A percentile compares a stretch with the other conserved stretches of the same genome.
Evolutionary conservation across 1,139 yeast genomes (phyloP).

Genomic region (Taphrina deformans): DNA sequence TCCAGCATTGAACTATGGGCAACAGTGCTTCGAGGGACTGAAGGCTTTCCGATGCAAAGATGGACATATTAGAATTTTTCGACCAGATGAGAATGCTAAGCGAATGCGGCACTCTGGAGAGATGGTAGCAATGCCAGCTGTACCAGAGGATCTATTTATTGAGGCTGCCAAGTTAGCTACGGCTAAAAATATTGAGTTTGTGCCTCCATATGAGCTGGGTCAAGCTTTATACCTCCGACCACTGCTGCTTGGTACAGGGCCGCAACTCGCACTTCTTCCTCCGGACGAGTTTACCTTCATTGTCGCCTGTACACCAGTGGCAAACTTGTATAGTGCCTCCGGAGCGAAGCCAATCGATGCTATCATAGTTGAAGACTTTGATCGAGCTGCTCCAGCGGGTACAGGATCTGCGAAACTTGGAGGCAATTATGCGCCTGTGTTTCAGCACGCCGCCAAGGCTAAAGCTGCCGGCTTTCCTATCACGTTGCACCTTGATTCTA

Average conservation of each 20-base stretch:
- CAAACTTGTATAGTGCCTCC: conserved; percentile 22
- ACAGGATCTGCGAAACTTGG: conserved; percentile 34
- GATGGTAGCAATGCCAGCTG: conserved; percentile 22
- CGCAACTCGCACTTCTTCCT: conserved; percentile 21
- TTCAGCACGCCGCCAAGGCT: conserved; percentile 31
- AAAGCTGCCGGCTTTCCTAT: conserved; percentile 29
- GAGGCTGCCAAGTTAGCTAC: conserved; percentile 29
- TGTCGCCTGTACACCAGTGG: conserved; percentile 32
- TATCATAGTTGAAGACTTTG: conserved; percentile 33
- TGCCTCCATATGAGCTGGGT: conserved; percentile 34
- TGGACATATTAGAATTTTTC: conserved; percentile 31
- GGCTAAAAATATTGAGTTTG: conserved; percentile 26
- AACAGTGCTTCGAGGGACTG: conserved; percentile 34
- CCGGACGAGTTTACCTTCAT: conserved; percentile 32
- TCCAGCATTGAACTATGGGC: conserved; percentile 33
- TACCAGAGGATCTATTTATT: conserved; percentile 30
- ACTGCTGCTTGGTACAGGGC: conserved; percentile 29
- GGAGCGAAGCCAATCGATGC: conserved; percentile 34
- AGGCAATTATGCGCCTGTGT: conserved; percentile 33
- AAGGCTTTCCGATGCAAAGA: conserved; percentile 34
- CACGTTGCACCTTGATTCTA: conserved; percentile 33
- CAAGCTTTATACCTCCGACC: conserved; percentile 33
- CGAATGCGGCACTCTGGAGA: conserved; percentile 34
- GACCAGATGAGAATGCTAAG: conserved; percentile 33
- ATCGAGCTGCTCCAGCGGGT: conserved; percentile 33